These are phyloP conservation scores for Ogataea naganishii DNA, from an alignment of 805 yeast species.

Conservation along the genomic window DNA sequence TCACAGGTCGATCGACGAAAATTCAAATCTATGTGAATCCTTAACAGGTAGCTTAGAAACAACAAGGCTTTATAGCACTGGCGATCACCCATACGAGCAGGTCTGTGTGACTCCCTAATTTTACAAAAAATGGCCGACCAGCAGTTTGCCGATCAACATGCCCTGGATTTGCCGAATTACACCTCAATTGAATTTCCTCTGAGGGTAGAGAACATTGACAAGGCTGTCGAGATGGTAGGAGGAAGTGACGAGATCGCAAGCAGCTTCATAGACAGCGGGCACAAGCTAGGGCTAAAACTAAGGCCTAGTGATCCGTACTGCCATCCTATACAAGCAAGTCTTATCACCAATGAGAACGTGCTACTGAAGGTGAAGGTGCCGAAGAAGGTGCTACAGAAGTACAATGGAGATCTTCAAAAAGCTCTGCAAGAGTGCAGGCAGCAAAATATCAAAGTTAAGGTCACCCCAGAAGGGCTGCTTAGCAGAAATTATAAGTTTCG, in stretches of 20 bases:
- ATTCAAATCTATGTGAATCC: no score
- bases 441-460: constrained; percentile 23
- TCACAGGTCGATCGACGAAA: no score
- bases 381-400: constrained; percentile 34
- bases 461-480: constrained; percentile 59
- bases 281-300: constrained; percentile 19
- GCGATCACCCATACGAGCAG: no score
- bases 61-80: no score
- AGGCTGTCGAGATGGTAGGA: constrained; percentile 65
- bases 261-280: constrained; percentile 30
- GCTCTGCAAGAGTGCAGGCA: constrained; percentile 30
- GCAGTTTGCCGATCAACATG: constrained; percentile 25
- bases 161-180: constrained; percentile 66
- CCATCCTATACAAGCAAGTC: constrained; percentile 56
- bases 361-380: constrained; percentile 55
- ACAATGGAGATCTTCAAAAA: constrained; percentile 33
- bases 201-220: constrained; percentile 49
- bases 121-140: no score
- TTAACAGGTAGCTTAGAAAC: no score
- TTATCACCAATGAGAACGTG: constrained; percentile 46
- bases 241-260: constrained; percentile 38
- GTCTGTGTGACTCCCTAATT: no score
- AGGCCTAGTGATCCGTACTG: constrained; percentile 28
- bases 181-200: constrained; percentile 76
- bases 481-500: constrained; percentile 68